Evolutionary conservation across 768 basidiomycete genomes (phyloP), one percentile per base, ranked within the genome.

Genomic region (Xerocomellus intermedius): DNA sequence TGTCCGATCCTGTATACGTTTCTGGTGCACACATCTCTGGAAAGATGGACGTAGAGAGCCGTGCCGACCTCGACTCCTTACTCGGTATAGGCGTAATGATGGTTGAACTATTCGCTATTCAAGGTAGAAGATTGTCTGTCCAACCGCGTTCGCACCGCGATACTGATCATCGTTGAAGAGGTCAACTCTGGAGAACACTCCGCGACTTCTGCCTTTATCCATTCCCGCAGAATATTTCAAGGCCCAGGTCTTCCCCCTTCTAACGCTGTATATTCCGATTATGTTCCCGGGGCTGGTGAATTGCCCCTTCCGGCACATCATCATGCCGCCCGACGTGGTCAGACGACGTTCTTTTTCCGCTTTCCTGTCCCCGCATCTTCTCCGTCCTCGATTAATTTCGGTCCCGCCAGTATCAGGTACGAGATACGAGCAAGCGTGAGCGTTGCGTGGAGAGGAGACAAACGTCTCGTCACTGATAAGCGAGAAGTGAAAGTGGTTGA

Each of bases 211-310:
- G 86, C 84, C 0, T 93, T 92, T 62, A 68, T 91, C 30, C 86
- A 88, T 58, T 81, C 77, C 52, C 78, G 82, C 28, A 79, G 87
- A 32, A 66, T 89, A 7, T 94, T 91, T 65, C 91, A 93, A 70
- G 91, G 90, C 3, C 87, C 87, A 3, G 85, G 84, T 17, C 74
- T 92, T 8, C 91, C 91, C 0, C 89, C 89, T 8, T 92, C 91
- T 12, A 93, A 93, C 66, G 87, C 91, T 2, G 89, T 94, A 0
- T 77, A 86, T 52, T 77, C 82, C 1, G 78, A 86, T 65, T 39
- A 68, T 52, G 7, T 45, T 43, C 80, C 85, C 2, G 65, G 73
- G 5, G 77, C 82, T 16, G 85, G 80, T 1, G 82, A 85, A 54
- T 78, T 82, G 1, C 78, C 77, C 0, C 70, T 93, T 4, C 89